Evolutionary conservation across 805 yeast species (phyloP).

Genomic region (Wickerhamomyces silvicola): DNA sequence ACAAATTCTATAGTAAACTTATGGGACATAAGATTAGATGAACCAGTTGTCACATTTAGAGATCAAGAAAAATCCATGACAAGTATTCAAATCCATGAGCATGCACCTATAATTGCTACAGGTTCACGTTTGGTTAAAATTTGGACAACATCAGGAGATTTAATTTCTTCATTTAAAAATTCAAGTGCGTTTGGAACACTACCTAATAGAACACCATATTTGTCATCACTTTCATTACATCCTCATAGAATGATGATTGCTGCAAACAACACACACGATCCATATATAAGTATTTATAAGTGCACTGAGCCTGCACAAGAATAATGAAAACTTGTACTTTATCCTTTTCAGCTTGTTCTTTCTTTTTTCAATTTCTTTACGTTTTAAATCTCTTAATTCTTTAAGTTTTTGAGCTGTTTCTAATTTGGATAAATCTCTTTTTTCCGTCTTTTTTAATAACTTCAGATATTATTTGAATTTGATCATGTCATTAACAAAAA

Average conservation of each 20-base stretch:
- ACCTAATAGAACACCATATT: slow-evolving; percentile 32
- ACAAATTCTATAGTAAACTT: slow-evolving; percentile 76
- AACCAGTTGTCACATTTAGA: slow-evolving; percentile 62
- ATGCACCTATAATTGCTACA: slow-evolving; percentile 89
- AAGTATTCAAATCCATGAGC: slow-evolving; percentile 83
- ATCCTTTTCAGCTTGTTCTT: slow-evolving; percentile 42
- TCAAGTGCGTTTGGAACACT: slow-evolving; percentile 26
- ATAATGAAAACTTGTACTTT: background rate
- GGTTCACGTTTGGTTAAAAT: slow-evolving; percentile 75
- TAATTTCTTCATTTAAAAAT: slow-evolving; percentile 54
- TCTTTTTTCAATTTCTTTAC: slow-evolving; percentile 81
- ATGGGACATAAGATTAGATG: slow-evolving; percentile 82
- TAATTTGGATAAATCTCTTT: slow-evolving; percentile 75
- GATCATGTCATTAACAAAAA: slow-evolving; percentile 65
- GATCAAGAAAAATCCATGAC: slow-evolving; percentile 48
- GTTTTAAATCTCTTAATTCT: slow-evolving; percentile 80
- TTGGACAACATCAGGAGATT: slow-evolving; percentile 82
- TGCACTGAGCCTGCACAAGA: slow-evolving; percentile 31
- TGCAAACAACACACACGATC: slow-evolving; percentile 72
- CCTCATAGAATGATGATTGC: slow-evolving; percentile 96
- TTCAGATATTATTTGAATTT: slow-evolving; percentile 56
- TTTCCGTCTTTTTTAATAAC: slow-evolving; percentile 80
- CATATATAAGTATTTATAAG: slow-evolving; percentile 57
- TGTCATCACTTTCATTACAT: slow-evolving; percentile 70
- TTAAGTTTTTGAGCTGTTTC: slow-evolving; percentile 88